Evolutionary conservation across 768 basidiomycete species (phyloP).

Genomic region (Plicaturopsis crispa): DNA sequence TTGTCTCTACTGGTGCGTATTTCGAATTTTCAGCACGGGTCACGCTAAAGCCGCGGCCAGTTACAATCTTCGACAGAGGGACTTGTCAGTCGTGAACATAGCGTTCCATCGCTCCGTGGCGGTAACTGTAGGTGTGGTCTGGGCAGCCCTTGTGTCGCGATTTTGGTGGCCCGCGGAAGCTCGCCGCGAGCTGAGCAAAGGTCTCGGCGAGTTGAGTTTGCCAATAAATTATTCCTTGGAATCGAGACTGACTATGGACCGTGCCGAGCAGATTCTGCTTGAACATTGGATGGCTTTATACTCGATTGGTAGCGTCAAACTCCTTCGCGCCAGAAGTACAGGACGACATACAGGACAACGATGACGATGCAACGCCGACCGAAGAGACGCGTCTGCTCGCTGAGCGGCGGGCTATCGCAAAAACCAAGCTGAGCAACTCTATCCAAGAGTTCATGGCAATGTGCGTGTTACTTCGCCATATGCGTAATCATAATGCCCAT

Average conservation of each 20-base stretch:
- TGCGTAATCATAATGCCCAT: background rate
- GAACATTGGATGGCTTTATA: slow-evolving; percentile 93
- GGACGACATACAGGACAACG: slow-evolving; percentile 12
- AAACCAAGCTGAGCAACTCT: slow-evolving; percentile 47
- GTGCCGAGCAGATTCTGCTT: slow-evolving; percentile 67
- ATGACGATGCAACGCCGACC: slow-evolving; percentile 15
- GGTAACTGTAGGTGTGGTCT: slow-evolving; percentile 81
- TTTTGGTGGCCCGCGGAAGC: slow-evolving; percentile 98
- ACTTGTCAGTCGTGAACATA: slow-evolving; percentile 55
- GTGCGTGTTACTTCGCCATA: slow-evolving; percentile 32
- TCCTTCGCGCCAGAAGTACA: slow-evolving; percentile 54
- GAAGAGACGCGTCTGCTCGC: slow-evolving; percentile 20
- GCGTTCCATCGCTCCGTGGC: slow-evolving; percentile 74
- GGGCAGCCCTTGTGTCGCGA: slow-evolving; percentile 82
- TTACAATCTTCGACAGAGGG: slow-evolving; percentile 68
- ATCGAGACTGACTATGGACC: background rate
- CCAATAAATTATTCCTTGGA: background rate
- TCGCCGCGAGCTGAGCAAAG: slow-evolving; percentile 75
- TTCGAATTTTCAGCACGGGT: background rate
- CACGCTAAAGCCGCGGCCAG: slow-evolving; percentile 27
- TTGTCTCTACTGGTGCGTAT: slow-evolving; percentile 54
- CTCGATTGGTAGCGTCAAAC: slow-evolving; percentile 82
- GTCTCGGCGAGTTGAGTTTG: slow-evolving; percentile 68
- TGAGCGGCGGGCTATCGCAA: slow-evolving; percentile 16
- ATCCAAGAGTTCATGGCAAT: slow-evolving; percentile 90